phyloP scores from a whole-genome alignment of 202 grass and related monocot genomes.

The Cymbopogon flexuosus region DNA sequence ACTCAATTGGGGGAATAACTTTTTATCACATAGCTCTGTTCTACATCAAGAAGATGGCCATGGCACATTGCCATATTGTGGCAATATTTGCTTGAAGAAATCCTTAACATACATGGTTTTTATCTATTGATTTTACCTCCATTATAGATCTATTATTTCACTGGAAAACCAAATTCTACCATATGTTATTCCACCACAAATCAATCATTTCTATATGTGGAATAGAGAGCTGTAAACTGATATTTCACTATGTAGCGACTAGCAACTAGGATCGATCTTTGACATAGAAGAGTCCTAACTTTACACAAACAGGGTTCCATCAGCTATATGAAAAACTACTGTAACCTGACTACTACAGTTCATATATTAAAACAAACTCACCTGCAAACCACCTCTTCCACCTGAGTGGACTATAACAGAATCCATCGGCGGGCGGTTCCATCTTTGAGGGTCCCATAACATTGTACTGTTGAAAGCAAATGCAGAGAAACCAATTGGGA shows the following conservation, averaged over 20 bases:
- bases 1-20: not conserved
- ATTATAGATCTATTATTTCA: not conserved
- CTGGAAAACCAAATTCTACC: not conserved
- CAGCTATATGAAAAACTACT: not conserved
- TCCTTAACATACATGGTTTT: not conserved
- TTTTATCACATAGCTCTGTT: constrained; percentile 1
- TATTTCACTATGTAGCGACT: not conserved
- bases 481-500: constrained; percentile 60
- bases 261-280: not conserved
- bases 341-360: not conserved
- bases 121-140: not conserved
- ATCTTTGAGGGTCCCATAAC: constrained; percentile 81
- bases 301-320: not conserved
- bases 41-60: not conserved
- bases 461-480: constrained; percentile 92
- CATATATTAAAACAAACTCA: constrained; percentile 30
- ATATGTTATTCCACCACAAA: not conserved
- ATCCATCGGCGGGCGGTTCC: constrained; percentile 59
- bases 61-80: not conserved
- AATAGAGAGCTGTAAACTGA: constrained; percentile 3
- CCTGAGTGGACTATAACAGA: constrained; percentile 63
- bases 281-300: not conserved
- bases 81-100: constrained; percentile 22
- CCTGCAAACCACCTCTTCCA: constrained; percentile 66
- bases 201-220: not conserved